phyloP scores from a whole-genome alignment of 495 filamentous ascomycete species.

The Hypoxylon fuscum region DNA sequence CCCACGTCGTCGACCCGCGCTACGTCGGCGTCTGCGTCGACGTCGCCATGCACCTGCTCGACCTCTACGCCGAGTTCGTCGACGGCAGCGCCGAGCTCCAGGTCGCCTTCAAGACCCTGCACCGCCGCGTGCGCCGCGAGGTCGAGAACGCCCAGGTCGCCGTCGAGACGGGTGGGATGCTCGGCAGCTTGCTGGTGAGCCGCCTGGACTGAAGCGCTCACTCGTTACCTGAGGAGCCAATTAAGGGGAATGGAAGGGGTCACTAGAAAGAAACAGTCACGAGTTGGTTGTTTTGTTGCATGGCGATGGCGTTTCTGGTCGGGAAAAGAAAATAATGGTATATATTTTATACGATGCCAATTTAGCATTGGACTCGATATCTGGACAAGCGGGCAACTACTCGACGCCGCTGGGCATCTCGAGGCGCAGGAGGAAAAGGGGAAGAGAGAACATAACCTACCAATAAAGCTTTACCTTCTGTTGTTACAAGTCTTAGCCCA shows the following conservation, averaged over 20 bases:
- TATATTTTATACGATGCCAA: not conserved
- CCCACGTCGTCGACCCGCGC: slow-evolving; percentile 79
- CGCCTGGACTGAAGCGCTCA: slow-evolving; percentile 15
- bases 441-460: not conserved
- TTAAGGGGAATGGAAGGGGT: not conserved
- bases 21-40: slow-evolving; percentile 81
- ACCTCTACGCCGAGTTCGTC: slow-evolving; percentile 85
- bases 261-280: not conserved
- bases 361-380: slow-evolving; percentile 13
- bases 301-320: slow-evolving; percentile 53
- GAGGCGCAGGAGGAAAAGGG: not conserved
- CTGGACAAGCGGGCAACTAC: slow-evolving; percentile 5
- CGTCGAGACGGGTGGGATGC: slow-evolving; percentile 80
- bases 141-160: slow-evolving; percentile 85
- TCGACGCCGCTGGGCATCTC: slow-evolving; percentile 1
- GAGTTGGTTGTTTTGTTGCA: slow-evolving; percentile 49
- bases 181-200: slow-evolving; percentile 74
- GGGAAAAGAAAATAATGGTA: too few relatives aligned
- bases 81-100: slow-evolving; percentile 79
- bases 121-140: slow-evolving; percentile 73
- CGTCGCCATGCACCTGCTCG: slow-evolving; percentile 78
- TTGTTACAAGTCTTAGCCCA: not conserved
- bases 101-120: slow-evolving; percentile 67
- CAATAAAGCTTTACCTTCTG: too few relatives aligned
- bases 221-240: not conserved